Conservation (phyloP, 164 flowering plant genomes). For the Magnolia kwangsiensis region DNA sequence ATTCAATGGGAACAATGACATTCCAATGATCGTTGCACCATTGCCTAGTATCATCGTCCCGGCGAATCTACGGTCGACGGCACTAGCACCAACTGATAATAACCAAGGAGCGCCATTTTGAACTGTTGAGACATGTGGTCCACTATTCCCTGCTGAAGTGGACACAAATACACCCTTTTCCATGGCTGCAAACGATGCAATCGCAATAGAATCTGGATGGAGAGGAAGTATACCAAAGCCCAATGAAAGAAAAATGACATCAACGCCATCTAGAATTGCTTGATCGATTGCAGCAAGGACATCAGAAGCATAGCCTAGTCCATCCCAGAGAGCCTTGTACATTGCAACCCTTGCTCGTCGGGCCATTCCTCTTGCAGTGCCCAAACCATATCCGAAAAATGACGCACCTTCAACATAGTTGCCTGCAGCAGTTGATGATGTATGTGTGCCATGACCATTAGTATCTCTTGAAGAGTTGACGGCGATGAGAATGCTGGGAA, state of each 20-base stretch:
- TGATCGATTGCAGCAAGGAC: slow-evolving; percentile 61
- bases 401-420: slow-evolving; percentile 8
- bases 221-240: slow-evolving; percentile 15
- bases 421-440: slow-evolving; percentile 20
- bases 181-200: slow-evolving; percentile 9
- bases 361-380: slow-evolving; percentile 62
- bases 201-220: not conserved
- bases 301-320: slow-evolving; percentile 37
- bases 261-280: slow-evolving; percentile 63
- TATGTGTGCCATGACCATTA: slow-evolving; percentile 21
- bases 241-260: slow-evolving; percentile 57
- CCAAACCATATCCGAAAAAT: slow-evolving; percentile 23
- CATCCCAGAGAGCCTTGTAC: slow-evolving; percentile 57
- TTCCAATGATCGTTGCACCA: not conserved
- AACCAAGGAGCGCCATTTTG: slow-evolving; percentile 6
- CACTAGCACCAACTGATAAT: slow-evolving; percentile 6
- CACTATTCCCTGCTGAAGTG: slow-evolving; percentile 10
- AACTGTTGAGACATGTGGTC: not conserved
- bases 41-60: not conserved
- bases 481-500: slow-evolving; percentile 7
- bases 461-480: slow-evolving; percentile 12
- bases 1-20: not conserved
- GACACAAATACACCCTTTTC: slow-evolving; percentile 1
- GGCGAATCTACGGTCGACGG: slow-evolving; percentile 2
- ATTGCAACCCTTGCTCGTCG: slow-evolving; percentile 57